Evolutionary conservation across 2,329 filamentous ascomycete genomes (phyloP).

Genomic region (Neonectria magnoliae): DNA sequence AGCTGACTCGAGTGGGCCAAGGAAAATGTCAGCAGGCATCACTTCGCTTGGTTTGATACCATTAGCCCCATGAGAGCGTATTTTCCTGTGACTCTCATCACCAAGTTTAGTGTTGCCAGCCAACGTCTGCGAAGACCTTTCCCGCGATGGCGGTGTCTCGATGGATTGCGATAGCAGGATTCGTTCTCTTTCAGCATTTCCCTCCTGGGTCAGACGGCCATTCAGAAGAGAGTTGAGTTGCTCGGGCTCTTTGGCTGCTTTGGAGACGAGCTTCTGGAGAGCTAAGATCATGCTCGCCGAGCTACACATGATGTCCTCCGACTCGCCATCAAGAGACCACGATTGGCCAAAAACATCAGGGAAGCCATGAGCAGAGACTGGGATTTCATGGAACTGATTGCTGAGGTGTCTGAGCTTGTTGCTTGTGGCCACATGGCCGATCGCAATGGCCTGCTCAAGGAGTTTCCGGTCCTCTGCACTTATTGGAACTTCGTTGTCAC

Average conservation of each 20-base stretch:
- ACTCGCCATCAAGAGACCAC: slow-evolving; percentile 73
- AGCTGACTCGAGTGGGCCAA: slow-evolving; percentile 65
- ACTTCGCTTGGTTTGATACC: slow-evolving; percentile 33
- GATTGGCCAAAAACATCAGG: slow-evolving; percentile 66
- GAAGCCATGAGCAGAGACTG: slow-evolving; percentile 75
- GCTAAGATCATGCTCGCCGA: slow-evolving; percentile 60
- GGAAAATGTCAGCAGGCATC: slow-evolving; percentile 37
- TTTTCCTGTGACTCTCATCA: slow-evolving; percentile 48
- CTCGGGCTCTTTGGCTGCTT: slow-evolving; percentile 54
- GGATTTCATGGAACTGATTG: slow-evolving; percentile 79
- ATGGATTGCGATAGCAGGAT: slow-evolving; percentile 32
- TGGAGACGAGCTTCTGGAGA: slow-evolving; percentile 63
- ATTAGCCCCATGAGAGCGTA: slow-evolving; percentile 45
- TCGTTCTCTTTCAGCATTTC: slow-evolving; percentile 49
- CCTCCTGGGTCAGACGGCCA: slow-evolving; percentile 55
- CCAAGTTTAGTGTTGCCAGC: slow-evolving; percentile 58
- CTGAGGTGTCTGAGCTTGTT: slow-evolving; percentile 74
- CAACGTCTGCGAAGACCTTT: slow-evolving; percentile 40
- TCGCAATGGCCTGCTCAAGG: slow-evolving; percentile 71
- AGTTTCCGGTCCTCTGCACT: slow-evolving; percentile 67
- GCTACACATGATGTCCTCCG: slow-evolving; percentile 61
- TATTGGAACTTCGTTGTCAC: slow-evolving; percentile 68
- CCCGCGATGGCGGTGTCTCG: slow-evolving; percentile 23
- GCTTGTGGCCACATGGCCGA: slow-evolving; percentile 67
- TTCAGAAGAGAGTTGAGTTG: slow-evolving; percentile 60